Percentiles rank a stretch among this genome's conserved stretches.
phyloP scores from a whole-genome alignment of 257 asterid genomes.

The Lavandula angustifolia region DNA sequence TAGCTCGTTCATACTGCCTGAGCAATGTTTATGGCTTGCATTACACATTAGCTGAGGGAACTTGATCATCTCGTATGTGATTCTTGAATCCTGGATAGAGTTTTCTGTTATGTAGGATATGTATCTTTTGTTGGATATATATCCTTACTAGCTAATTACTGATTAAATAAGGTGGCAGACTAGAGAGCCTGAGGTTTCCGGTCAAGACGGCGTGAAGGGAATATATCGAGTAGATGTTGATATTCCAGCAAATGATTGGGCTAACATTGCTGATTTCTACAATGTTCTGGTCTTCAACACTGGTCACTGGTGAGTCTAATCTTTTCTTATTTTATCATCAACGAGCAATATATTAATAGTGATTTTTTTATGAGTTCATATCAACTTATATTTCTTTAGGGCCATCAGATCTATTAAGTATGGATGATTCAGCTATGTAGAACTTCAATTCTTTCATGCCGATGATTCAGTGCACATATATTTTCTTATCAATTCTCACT shows the following conservation, averaged over 20 bases:
- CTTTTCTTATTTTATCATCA: constrained; percentile 17
- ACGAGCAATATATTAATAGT: background rate
- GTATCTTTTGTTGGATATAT: constrained; percentile 28
- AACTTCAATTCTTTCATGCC: background rate
- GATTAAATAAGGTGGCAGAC: constrained; percentile 84
- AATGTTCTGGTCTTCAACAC: constrained; percentile 86
- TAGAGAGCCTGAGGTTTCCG: constrained; percentile 47
- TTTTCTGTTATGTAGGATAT: constrained; percentile 18
- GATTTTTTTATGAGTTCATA: background rate
- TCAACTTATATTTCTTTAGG: constrained; percentile 8
- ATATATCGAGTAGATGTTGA: constrained; percentile 81
- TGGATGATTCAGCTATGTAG: background rate
- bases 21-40: constrained; percentile 8
- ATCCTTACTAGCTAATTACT: constrained; percentile 64
- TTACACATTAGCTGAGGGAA: background rate
- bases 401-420: background rate
- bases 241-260: constrained; percentile 85
- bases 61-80: constrained; percentile 16
- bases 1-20: background rate
- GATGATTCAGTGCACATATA: background rate
- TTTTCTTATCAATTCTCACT: background rate
- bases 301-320: constrained; percentile 79
- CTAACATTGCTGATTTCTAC: constrained; percentile 67
- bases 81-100: constrained; percentile 21
- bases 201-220: constrained; percentile 59